Evolutionary conservation across 352 stramenopile genomes (phyloP), one percentile per base, ranked within the genome.

Genomic region (Phytophthora constricta): DNA sequence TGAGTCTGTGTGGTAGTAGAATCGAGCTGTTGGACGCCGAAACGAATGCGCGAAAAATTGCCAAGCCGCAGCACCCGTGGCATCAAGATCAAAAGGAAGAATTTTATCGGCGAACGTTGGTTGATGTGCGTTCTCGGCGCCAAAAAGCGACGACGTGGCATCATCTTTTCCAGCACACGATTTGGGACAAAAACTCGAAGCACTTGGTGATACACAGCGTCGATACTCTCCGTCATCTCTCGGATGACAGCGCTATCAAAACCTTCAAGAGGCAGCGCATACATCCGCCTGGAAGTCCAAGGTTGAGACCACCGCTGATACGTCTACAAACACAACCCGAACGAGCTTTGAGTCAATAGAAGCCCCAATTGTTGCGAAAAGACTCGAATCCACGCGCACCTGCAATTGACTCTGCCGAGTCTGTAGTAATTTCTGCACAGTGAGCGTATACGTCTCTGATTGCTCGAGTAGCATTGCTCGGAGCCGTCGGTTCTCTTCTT

Each of bases 41-140:
- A 72, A 73, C 0, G 59, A 68, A 58, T 72, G 67, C 14, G 62
- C 64, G 19, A 84, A 74, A 25, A 82, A 70, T 48, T 79, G 76
- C 76, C 76, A 84, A 20, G 64, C 76, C 1, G 76, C 76, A 14
- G 60, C 54, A 0, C 62, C 71, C 0, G 71, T 76, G 22, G 66
- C 46, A 13, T 70, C 43, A 1, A 84, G 47, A 14, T 71, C 67
- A 47, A 79, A 84, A 8, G 76, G 76, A 34, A 84, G 55, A 14
- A 74, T 54, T 57, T 84, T 80, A 58, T 80, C 76, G 2, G 73
- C 70, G 9, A 80, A 72, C 5, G 68, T 41, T 14, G 68, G 66
- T 34, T 68, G 45, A 49, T 76, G 59, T 16, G 48, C 42, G 5
- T 70, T 58, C 23, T 25, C 34, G n/a, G 22, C 17, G 19, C 13